Conservation (phyloP, 768 basidiomycete genomes). For the Agrocybe pediades region DNA sequence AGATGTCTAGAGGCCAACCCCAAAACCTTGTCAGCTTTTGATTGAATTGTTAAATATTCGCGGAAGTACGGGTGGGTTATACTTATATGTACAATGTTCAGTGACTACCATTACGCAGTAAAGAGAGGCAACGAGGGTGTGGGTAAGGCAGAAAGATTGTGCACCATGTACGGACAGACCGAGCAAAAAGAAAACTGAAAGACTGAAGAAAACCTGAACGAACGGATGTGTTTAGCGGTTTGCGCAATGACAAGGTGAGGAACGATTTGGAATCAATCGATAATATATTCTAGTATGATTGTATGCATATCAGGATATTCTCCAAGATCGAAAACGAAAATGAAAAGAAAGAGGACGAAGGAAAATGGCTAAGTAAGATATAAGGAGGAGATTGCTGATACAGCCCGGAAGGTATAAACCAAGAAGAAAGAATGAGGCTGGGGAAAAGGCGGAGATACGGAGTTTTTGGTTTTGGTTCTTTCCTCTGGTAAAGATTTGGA, state of each 20-base stretch:
- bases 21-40: too few species aligned
- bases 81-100: too few species aligned
- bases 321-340: neutral
- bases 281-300: neutral
- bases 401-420: neutral
- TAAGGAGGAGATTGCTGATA: neutral
- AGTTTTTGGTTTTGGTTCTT: neutral
- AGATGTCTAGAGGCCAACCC: too few species aligned
- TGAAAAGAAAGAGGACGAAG: too few species aligned
- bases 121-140: too few species aligned
- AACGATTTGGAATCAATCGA: neutral
- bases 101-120: too few species aligned
- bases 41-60: too few species aligned
- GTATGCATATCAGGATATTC: neutral
- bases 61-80: too few species aligned
- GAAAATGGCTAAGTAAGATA: neutral
- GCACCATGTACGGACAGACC: too few species aligned
- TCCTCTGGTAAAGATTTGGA: neutral
- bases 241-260: too few species aligned
- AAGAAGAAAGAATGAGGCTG: neutral
- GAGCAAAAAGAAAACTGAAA: neutral
- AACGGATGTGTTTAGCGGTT: too few species aligned
- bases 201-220: neutral
- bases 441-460: neutral
- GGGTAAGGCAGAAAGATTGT: too few species aligned